A percentile compares a stretch with the other conserved stretches of the same genome.
These are phyloP conservation scores for Letharia columbiana DNA, from an alignment of 495 filamentous ascomycete genomes.

Conservation along the genomic window DNA sequence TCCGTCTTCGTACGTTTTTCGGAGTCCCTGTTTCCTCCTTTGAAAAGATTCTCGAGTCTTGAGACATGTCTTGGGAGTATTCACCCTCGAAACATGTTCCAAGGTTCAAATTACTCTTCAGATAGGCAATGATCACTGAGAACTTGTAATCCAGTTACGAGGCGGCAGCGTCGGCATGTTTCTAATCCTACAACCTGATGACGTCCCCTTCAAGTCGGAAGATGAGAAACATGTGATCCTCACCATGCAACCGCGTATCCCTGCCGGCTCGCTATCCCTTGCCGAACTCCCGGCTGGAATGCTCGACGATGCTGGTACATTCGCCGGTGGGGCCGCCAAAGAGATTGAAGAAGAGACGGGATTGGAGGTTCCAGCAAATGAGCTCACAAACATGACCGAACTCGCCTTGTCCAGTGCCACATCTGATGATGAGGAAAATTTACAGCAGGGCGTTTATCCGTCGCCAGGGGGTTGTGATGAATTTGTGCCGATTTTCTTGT, in stretches of 20 bases:
- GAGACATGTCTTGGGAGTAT: slow-evolving; percentile 61
- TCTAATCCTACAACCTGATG: slow-evolving; percentile 64
- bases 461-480: slow-evolving; percentile 79
- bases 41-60: not conserved
- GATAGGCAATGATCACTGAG: not conserved
- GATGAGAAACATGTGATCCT: slow-evolving; percentile 62
- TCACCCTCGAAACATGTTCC: slow-evolving; percentile 27
- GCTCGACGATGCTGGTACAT: slow-evolving; percentile 70
- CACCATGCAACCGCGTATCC: slow-evolving; percentile 74
- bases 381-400: slow-evolving; percentile 63
- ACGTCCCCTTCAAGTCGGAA: slow-evolving; percentile 40
- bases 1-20: slow-evolving; percentile 53
- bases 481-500: slow-evolving; percentile 68
- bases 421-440: slow-evolving; percentile 34
- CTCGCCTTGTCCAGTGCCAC: slow-evolving; percentile 35
- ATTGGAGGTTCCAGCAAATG: slow-evolving; percentile 44
- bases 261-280: slow-evolving; percentile 67
- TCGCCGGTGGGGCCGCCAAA: slow-evolving; percentile 66
- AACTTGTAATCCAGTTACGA: not conserved
- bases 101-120: not conserved
- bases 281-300: slow-evolving; percentile 83
- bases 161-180: slow-evolving; percentile 17
- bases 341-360: slow-evolving; percentile 82
- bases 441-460: slow-evolving; percentile 63
- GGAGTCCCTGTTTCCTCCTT: not conserved